Evolutionary conservation across 1,139 yeast species (phyloP), one percentile per base, ranked within the genome.

Genomic region (Taphrina sp.): DNA sequence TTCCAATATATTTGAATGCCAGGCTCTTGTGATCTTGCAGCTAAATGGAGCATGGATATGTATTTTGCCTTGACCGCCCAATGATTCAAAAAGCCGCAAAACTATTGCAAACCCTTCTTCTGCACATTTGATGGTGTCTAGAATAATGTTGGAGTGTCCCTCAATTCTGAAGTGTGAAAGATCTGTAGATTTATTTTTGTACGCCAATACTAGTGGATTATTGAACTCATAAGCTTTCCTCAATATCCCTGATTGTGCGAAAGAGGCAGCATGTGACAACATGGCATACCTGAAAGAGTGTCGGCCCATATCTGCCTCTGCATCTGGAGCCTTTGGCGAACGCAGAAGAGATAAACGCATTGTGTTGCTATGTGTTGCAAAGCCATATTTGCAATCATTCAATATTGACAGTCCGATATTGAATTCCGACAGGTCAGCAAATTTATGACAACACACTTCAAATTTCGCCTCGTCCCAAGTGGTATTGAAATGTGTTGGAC

Each of bases 391-490:
- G 68, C 82, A 78, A 70, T 88, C 83, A 68, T 90, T 92, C 65
- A 92, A 69, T 23, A 92, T 71, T 0, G 95, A 78, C n/a, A 89
- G 95, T 65, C 97, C 97, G 66, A 87, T 89, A 60, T 79, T 80
- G 69, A 74, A 79, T 65, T 88, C 97, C 34, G 95, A 84, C 65
- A 86, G 81, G 67, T 92, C 97, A 67, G 94, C 90, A 73, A 88
- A 92, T 67, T 87, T 86, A 70, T 92, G 97, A 65, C 85, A 90
- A 64, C 96, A 87, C 19, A 89, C 96, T 70, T 92, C 98, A 70
- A 92, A 92, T 70, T 89, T 89, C 59, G 97, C 97, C 38, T 83
- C 84, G 66, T 90, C 98, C 97, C 97, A 90, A 1, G 88, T 74
- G 1, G 97, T 90, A 68, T 92, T 92, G 72, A 76, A 90, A 69